A percentile compares a stretch with the other conserved stretches of the same genome.
These are phyloP conservation scores for Euphorbia celastroides DNA, from an alignment of 441 rosid genomes.

Conservation along the genomic window DNA sequence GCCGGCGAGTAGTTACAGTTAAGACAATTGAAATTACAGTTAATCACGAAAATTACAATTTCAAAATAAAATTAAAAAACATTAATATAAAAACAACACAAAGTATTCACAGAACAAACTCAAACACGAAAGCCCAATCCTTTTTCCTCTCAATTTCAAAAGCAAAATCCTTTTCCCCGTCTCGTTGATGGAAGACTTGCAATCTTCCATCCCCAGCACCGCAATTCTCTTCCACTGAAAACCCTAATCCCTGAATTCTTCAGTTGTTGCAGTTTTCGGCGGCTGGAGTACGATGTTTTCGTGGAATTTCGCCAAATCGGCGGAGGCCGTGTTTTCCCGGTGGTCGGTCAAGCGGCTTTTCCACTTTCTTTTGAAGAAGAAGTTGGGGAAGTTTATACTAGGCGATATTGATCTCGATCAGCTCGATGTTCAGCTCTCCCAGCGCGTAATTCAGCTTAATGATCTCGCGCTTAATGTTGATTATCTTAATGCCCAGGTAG, in stretches of 20 bases:
- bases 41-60: conserved; percentile 3
- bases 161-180: background rate
- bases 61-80: background rate
- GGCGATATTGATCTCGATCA: conserved; percentile 95
- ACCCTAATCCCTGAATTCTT: conserved; percentile 17
- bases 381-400: conserved; percentile 68
- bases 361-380: conserved; percentile 89
- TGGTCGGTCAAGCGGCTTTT: conserved; percentile 93
- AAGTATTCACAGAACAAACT: background rate
- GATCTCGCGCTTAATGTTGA: conserved; percentile 93
- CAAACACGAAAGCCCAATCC: conserved; percentile 7
- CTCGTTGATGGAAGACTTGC: conserved; percentile 39
- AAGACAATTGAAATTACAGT: background rate
- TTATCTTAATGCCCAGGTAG: conserved; percentile 71
- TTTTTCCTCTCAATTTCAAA: background rate
- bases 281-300: conserved; percentile 45
- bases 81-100: background rate
- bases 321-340: conserved; percentile 67
- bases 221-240: conserved; percentile 8
- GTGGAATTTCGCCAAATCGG: conserved; percentile 84
- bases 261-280: background rate
- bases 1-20: background rate
- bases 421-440: conserved; percentile 85
- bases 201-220: conserved; percentile 36
- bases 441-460: conserved; percentile 71